phyloP scores from a whole-genome alignment of 768 basidiomycete genomes.

The Naganishia randhawae region DNA sequence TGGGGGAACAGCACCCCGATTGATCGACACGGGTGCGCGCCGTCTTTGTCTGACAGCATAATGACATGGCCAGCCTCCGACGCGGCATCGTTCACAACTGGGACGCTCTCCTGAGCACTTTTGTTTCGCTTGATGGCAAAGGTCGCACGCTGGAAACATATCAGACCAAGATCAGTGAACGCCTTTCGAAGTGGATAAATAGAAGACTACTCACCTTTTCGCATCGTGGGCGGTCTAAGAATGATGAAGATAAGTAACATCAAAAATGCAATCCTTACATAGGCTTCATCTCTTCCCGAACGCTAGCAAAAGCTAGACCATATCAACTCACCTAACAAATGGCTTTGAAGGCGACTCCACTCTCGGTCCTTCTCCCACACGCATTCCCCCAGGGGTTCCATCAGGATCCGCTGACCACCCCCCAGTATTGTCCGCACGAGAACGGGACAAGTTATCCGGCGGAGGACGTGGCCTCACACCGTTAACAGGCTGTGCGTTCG shows the following conservation, averaged over 20 bases:
- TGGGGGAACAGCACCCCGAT: background rate
- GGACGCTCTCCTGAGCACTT: conserved; percentile 28
- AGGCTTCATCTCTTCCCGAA: background rate
- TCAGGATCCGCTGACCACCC: background rate
- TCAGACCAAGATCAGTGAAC: no score
- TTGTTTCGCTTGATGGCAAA: conserved; percentile 25
- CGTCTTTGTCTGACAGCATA: conserved; percentile 21
- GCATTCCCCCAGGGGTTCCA: background rate
- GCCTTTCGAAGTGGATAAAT: background rate
- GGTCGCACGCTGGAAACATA: conserved; percentile 21
- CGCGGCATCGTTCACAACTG: conserved; percentile 17
- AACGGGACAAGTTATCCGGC: background rate
- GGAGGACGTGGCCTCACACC: background rate
- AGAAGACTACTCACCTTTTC: background rate
- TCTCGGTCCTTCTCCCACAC: background rate
- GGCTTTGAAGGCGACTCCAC: background rate
- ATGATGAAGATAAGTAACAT: background rate
- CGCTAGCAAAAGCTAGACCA: no score
- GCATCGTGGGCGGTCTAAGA: conserved; percentile 15
- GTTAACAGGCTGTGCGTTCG: background rate
- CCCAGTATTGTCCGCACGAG: background rate
- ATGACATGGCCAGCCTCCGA: conserved; percentile 15
- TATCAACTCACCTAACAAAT: background rate
- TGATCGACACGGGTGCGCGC: background rate
- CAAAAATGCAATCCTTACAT: background rate